These are phyloP conservation scores for Nadsonia commutata DNA, from an alignment of 1,139 yeast species.

Conservation along the genomic window DNA sequence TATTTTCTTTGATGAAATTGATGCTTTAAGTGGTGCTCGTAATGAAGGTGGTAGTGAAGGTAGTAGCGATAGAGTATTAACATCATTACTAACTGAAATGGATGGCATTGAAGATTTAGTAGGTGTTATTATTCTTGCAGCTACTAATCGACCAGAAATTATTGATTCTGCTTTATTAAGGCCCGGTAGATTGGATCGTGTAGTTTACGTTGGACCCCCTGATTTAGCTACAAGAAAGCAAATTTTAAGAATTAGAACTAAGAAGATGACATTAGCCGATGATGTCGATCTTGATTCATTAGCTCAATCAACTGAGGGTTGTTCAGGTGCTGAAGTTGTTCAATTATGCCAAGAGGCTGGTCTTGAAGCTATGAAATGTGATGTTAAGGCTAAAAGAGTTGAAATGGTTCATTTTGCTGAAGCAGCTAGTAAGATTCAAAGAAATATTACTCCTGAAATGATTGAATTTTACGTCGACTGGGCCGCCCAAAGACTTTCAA, in stretches of 20 bases:
- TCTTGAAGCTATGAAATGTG: slow-evolving; percentile 74
- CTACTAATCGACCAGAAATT: slow-evolving; percentile 86
- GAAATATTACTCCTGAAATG: slow-evolving; percentile 78
- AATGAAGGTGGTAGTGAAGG: slow-evolving; percentile 46
- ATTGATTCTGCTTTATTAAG: slow-evolving; percentile 84
- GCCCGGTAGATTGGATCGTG: slow-evolving; percentile 89
- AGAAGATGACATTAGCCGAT: slow-evolving; percentile 32
- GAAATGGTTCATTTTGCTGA: slow-evolving; percentile 49
- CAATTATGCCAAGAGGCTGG: slow-evolving; percentile 92
- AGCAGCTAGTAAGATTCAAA: slow-evolving; percentile 53
- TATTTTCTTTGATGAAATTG: slow-evolving; percentile 88
- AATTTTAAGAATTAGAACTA: slow-evolving; percentile 54
- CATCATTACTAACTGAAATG: slow-evolving; percentile 79
- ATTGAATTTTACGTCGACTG: slow-evolving; percentile 40
- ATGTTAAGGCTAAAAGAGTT: slow-evolving; percentile 40
- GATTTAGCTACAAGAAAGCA: slow-evolving; percentile 64
- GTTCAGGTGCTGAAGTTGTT: slow-evolving; percentile 94
- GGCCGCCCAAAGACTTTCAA: slow-evolving; percentile 2
- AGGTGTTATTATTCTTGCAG: slow-evolving; percentile 88
- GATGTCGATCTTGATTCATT: slow-evolving; percentile 35
- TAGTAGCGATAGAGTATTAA: slow-evolving; percentile 74
- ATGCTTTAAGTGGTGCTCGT: slow-evolving; percentile 73
- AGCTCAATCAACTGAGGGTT: slow-evolving; percentile 64
- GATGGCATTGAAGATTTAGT: slow-evolving; percentile 92
- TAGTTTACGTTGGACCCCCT: slow-evolving; percentile 86